These are phyloP conservation scores for Fusarium guadeloupense DNA, from an alignment of 2,329 filamentous ascomycete genomes.

Conservation along the genomic window DNA sequence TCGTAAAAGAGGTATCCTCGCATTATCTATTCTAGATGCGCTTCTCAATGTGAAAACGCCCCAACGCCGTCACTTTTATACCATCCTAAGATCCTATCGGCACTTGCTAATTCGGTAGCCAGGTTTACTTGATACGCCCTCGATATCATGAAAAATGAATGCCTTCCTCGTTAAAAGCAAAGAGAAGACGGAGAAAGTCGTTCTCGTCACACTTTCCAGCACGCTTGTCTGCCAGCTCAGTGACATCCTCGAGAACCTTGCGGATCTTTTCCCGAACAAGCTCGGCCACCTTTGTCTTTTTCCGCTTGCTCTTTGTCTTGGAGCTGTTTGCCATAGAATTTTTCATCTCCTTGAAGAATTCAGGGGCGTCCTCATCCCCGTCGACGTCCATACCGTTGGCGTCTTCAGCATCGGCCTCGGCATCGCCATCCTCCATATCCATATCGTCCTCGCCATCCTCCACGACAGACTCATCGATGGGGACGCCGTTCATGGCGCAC, in stretches of 20 bases:
- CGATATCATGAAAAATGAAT: slow-evolving; percentile 81
- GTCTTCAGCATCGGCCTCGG: slow-evolving; percentile 53
- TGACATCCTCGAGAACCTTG: slow-evolving; percentile 83
- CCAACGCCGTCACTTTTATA: slow-evolving; percentile 33
- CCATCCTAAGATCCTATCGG: slow-evolving; percentile 1
- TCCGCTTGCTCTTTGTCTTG: slow-evolving; percentile 75
- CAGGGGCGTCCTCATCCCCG: slow-evolving; percentile 77
- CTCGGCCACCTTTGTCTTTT: slow-evolving; percentile 81
- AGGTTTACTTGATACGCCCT: slow-evolving; percentile 2
- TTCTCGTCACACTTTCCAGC: slow-evolving; percentile 90
- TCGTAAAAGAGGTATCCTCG: slow-evolving; percentile 25
- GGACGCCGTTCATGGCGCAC: slow-evolving; percentile 86
- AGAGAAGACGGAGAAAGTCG: slow-evolving; percentile 84
- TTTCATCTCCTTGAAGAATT: slow-evolving; percentile 80
- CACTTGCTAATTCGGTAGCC: not conserved
- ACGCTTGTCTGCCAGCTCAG: slow-evolving; percentile 81
- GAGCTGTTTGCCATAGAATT: slow-evolving; percentile 49
- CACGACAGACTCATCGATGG: slow-evolving; percentile 73
- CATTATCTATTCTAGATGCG: slow-evolving; percentile 17
- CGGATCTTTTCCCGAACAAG: slow-evolving; percentile 88
- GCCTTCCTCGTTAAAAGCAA: slow-evolving; percentile 87
- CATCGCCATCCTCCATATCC: slow-evolving; percentile 51
- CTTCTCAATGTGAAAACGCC: slow-evolving; percentile 20
- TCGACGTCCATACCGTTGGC: slow-evolving; percentile 63
- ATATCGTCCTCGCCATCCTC: slow-evolving; percentile 55